These are phyloP conservation scores for Wickerhamomyces pijperi DNA, from an alignment of 805 yeast species.

Conservation along the genomic window DNA sequence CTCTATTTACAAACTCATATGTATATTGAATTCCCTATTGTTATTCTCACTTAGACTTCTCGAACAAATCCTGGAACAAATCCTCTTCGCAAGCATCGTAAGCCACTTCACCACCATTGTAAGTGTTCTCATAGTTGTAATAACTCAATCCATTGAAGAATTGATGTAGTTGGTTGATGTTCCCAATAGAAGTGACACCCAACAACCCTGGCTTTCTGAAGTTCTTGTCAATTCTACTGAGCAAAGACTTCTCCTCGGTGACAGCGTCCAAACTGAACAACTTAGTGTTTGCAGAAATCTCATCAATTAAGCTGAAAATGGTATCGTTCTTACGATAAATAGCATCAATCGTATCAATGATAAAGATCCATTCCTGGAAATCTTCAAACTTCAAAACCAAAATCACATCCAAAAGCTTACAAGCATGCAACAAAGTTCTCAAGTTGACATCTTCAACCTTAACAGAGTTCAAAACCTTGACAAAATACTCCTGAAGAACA, in stretches of 20 bases:
- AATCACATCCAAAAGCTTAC: slow-evolving; percentile 71
- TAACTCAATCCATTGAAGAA: slow-evolving; percentile 61
- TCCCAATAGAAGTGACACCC: slow-evolving; percentile 28
- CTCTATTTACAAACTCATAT: too few relatives aligned
- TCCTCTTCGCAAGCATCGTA: slow-evolving; percentile 40
- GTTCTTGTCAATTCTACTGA: slow-evolving; percentile 12
- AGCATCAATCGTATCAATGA: slow-evolving; percentile 56
- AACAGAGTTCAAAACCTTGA: slow-evolving; percentile 18
- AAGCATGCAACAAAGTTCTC: slow-evolving; percentile 40
- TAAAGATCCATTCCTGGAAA: slow-evolving; percentile 82
- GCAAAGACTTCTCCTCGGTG: slow-evolving; percentile 7
- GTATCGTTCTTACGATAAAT: slow-evolving; percentile 27
- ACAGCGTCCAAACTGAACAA: slow-evolving; percentile 15
- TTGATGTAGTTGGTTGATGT: slow-evolving; percentile 38
- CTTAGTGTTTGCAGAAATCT: slow-evolving; percentile 10
- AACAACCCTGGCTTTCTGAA: slow-evolving; percentile 24
- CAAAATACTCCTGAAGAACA: slow-evolving; percentile 43
- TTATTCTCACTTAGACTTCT: too few relatives aligned
- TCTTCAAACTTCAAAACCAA: slow-evolving; percentile 65
- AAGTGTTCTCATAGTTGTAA: slow-evolving; percentile 54
- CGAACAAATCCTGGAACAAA: slow-evolving; percentile 45
- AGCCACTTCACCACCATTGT: slow-evolving; percentile 36
- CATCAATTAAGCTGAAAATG: slow-evolving; percentile 16
- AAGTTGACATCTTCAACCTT: slow-evolving; percentile 26
- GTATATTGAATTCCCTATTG: too few relatives aligned